Percentiles rank a stretch among this genome's conserved stretches.
Evolutionary conservation across 2,329 filamentous ascomycete genomes (phyloP).

Genomic region (Plectosphaerella sp.): DNA sequence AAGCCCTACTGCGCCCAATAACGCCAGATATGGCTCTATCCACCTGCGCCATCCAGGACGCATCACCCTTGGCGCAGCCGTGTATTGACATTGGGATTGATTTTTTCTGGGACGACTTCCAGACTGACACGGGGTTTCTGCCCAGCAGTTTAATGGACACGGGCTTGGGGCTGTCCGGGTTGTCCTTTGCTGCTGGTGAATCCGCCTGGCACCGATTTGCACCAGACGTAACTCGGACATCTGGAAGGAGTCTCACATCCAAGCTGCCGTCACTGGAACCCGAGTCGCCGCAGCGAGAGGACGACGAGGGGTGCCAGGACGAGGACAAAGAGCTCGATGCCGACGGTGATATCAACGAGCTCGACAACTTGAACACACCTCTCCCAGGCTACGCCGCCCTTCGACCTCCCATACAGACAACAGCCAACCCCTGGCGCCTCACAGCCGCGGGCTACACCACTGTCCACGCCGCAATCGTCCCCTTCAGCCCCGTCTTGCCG

Average conservation of each 20-base stretch:
- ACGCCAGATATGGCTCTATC: too few species aligned
- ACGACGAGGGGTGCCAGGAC: not conserved
- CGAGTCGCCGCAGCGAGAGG: not conserved
- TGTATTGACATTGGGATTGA: not conserved
- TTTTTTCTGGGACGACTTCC: not conserved
- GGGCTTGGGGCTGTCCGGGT: not conserved
- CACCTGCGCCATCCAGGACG: not conserved
- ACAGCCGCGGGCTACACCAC: slow-evolving; percentile 7
- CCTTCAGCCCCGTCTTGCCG: slow-evolving; percentile 30
- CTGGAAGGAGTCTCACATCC: not conserved
- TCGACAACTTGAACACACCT: too few species aligned
- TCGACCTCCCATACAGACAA: not conserved
- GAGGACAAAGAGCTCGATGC: too few species aligned
- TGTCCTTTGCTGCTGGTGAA: too few species aligned
- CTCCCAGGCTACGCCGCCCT: not conserved
- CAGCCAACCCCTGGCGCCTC: slow-evolving; percentile 12
- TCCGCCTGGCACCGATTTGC: not conserved
- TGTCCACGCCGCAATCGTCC: slow-evolving; percentile 6
- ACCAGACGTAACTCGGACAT: not conserved
- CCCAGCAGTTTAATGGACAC: not conserved
- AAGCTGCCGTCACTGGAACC: slow-evolving; percentile 1
- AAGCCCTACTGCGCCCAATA: not conserved
- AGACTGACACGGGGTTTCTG: not conserved
- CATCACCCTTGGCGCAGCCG: not conserved
- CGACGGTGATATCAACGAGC: too few species aligned